Evolutionary conservation across 2,329 filamentous ascomycete genomes (phyloP).

Genomic region (Aspergillus novoparasiticus): DNA sequence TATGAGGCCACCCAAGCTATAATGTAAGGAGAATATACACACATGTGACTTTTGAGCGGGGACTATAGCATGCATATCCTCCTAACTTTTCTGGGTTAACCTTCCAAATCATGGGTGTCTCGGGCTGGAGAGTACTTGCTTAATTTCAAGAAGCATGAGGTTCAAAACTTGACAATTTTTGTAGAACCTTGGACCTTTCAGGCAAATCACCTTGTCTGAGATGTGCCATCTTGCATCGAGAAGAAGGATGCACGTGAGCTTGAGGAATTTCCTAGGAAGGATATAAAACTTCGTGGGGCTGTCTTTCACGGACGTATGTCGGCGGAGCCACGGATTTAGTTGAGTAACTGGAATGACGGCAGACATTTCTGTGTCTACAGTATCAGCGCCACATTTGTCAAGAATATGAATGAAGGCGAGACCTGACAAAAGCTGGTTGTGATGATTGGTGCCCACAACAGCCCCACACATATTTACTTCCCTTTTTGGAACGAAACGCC

Average conservation of each 20-base stretch:
- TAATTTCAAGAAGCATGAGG: too few species aligned
- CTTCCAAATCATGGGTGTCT: too few species aligned
- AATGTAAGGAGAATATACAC: slow-evolving; percentile 11
- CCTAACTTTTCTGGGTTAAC: too few species aligned
- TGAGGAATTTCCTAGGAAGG: background rate
- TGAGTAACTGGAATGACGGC: background rate
- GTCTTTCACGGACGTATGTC: background rate
- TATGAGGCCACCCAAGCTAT: background rate
- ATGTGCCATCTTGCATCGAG: too few species aligned
- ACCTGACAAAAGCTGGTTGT: background rate
- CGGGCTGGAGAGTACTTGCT: too few species aligned
- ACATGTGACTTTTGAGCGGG: background rate
- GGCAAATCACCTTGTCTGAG: too few species aligned
- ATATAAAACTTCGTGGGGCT: background rate
- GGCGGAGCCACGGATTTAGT: background rate
- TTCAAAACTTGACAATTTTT: too few species aligned
- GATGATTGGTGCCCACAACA: background rate
- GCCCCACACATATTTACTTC: background rate
- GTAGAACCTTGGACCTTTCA: too few species aligned
- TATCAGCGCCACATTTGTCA: background rate
- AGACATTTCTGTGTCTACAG: background rate
- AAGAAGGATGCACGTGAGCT: rapidly evolving
- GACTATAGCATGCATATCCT: too few species aligned
- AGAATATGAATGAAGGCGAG: background rate
- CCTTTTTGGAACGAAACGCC: background rate